A percentile compares a stretch with the other conserved stretches of the same genome.
Evolutionary conservation across 345 rosid species (phyloP).

Genomic region (Lepidium sativum): DNA sequence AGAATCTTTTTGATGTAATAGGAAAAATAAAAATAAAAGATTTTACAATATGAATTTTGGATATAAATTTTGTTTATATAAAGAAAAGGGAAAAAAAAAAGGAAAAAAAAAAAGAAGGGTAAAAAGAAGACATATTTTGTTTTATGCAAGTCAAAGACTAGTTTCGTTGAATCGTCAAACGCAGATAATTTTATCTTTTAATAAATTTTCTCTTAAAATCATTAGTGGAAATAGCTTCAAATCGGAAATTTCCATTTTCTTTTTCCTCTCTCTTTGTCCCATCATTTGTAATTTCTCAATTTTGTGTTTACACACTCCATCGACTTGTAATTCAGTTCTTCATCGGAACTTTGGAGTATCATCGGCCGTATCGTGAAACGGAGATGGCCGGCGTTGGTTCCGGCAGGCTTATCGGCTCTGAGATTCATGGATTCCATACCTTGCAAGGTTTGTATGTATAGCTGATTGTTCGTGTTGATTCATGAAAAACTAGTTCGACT

Average conservation of each 20-base stretch:
- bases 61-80: too few species aligned
- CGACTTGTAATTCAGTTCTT: conserved; percentile 9
- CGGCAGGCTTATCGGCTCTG: conserved; percentile 55
- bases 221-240: not conserved
- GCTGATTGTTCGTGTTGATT: conserved; percentile 3
- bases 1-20: too few species aligned
- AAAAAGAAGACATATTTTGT: not conserved
- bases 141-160: not conserved
- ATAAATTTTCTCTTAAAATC: not conserved
- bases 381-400: conserved; percentile 36
- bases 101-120: too few species aligned
- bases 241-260: not conserved
- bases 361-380: not conserved
- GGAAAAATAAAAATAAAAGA: too few species aligned
- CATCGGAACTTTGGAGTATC: not conserved
- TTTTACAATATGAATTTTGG: too few species aligned
- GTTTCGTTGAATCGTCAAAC: conserved; percentile 13
- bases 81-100: too few species aligned
- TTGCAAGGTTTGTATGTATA: conserved; percentile 39
- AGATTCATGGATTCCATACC: conserved; percentile 91
- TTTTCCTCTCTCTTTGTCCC: not conserved
- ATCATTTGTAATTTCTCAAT: not conserved
- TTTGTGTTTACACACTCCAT: conserved; percentile 12
- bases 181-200: not conserved
- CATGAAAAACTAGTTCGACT: not conserved